A percentile compares a stretch with the other conserved stretches of the same genome.
Conservation (phyloP, 73 alveolate genomes). For the Effrenium voratum region DNA sequence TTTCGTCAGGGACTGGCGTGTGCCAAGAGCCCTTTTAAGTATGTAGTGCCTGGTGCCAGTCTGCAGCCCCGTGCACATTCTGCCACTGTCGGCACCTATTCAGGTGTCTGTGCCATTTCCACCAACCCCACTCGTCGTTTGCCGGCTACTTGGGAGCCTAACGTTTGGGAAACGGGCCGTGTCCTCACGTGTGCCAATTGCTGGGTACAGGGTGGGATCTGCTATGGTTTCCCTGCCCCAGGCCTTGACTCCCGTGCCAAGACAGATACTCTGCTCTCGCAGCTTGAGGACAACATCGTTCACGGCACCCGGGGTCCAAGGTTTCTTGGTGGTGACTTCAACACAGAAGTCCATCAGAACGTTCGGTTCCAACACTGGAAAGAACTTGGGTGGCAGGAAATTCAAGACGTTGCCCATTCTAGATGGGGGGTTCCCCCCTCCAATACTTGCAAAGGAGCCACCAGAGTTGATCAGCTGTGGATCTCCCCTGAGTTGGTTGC, state of each 20-base stretch:
- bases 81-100: neutral
- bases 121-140: neutral
- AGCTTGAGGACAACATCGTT: neutral
- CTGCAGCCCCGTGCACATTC: too few relatives aligned
- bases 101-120: neutral
- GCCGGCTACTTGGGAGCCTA: neutral
- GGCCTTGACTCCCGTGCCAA: neutral
- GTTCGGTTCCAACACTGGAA: neutral
- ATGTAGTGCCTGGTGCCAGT: neutral
- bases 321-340: constrained; percentile 23
- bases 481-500: neutral
- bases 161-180: neutral
- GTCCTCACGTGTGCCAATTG: neutral
- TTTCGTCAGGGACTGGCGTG: neutral
- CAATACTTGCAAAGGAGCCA: neutral
- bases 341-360: neutral
- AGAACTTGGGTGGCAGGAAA: neutral
- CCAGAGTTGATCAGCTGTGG: neutral
- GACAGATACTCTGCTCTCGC: neutral
- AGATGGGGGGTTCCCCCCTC: neutral
- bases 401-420: neutral
- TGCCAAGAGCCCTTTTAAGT: neutral
- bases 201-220: neutral
- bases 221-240: neutral
- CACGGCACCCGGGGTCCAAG: neutral